Conservation (phyloP, 208 protist species). For the Trypanosoma mega region DNA sequence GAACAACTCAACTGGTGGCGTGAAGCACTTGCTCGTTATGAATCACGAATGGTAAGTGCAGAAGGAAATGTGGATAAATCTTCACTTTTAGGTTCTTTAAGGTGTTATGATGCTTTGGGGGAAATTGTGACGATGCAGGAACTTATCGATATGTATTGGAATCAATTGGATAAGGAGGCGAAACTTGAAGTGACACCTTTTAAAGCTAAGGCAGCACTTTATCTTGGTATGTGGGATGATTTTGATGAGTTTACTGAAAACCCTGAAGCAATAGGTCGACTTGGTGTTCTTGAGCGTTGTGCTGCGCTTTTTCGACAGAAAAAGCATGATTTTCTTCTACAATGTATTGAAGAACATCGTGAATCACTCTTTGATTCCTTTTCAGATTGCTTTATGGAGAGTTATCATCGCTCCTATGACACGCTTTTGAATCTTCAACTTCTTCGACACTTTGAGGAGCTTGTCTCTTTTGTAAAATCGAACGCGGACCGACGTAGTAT, state of each 20-base stretch:
- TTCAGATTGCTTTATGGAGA: conserved; percentile 82
- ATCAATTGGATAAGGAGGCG: conserved; percentile 37
- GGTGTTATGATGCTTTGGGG: conserved; percentile 80
- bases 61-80: conserved; percentile 42
- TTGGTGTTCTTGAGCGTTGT: conserved; percentile 77
- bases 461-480: conserved; percentile 93
- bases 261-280: conserved; percentile 35
- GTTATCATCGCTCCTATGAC: conserved; percentile 91
- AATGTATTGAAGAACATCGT: conserved; percentile 56
- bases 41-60: conserved; percentile 47
- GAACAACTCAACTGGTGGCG: conserved; percentile 90
- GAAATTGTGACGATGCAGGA: conserved; percentile 60
- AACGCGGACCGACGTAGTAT: conserved; percentile 51
- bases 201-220: conserved; percentile 80
- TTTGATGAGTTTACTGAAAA: conserved; percentile 71
- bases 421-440: conserved; percentile 96
- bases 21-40: conserved; percentile 77
- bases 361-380: conserved; percentile 74
- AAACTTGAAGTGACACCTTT: conserved; percentile 67
- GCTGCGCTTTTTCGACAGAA: conserved; percentile 65
- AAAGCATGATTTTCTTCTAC: conserved; percentile 53
- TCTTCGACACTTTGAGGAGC: conserved; percentile 98
- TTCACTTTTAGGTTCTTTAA: conserved; percentile 69
- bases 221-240: conserved; percentile 66
- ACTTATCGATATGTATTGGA: conserved; percentile 66